These are phyloP conservation scores for Diplosphaera chodatii DNA, from an alignment of 139 green algal species.

Conservation along the genomic window DNA sequence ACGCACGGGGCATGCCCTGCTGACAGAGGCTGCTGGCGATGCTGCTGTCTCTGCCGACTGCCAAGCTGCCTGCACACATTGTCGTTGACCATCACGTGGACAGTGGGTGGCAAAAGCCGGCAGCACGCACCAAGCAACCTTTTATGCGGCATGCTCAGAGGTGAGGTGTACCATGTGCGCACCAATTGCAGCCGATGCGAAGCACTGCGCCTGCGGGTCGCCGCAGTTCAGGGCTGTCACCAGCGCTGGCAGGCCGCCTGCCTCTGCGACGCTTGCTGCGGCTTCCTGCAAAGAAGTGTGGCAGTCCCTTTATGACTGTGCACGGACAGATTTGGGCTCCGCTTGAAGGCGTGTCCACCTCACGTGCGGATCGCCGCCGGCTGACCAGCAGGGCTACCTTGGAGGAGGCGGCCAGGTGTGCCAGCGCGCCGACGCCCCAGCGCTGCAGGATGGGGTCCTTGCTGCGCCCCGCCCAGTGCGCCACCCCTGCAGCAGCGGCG, in stretches of 20 bases:
- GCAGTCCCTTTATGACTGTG: no score
- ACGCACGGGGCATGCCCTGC: background rate
- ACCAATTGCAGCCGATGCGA: slow-evolving; percentile 20
- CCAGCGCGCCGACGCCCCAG: slow-evolving; percentile 16
- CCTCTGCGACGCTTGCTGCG: background rate
- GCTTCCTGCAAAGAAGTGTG: no score
- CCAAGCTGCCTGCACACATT: background rate
- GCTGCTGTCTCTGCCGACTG: background rate
- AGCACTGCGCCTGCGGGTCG: slow-evolving; percentile 21
- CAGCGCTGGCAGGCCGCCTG: slow-evolving; percentile 8
- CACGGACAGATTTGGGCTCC: no score
- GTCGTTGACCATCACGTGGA: background rate
- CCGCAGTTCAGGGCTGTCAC: slow-evolving; percentile 6
- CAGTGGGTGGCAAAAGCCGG: no score
- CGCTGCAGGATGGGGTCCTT: slow-evolving; percentile 26
- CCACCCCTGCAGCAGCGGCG: slow-evolving; percentile 7
- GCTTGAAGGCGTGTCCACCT: no score
- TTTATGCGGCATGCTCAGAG: no score
- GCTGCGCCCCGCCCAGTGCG: slow-evolving; percentile 8
- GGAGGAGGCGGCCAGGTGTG: background rate
- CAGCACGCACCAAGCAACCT: no score
- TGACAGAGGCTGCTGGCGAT: background rate
- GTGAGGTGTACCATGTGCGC: no score
- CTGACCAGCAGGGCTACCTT: no score
- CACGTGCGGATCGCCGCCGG: no score